These are phyloP conservation scores for Pulveroboletus sp. DNA, from an alignment of 768 basidiomycete genomes.

Conservation along the genomic window DNA sequence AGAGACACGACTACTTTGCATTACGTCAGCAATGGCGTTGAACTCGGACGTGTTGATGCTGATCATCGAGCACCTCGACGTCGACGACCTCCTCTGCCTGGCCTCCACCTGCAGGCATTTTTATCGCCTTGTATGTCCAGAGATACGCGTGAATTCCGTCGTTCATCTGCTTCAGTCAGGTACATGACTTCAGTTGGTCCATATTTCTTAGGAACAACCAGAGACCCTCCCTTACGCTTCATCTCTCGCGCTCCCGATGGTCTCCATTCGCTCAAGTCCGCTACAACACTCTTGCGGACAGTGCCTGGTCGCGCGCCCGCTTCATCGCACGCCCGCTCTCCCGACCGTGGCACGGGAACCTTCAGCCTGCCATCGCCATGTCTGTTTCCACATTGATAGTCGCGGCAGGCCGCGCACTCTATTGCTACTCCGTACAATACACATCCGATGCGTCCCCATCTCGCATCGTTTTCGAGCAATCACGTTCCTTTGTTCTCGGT, in stretches of 20 bases:
- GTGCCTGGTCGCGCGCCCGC: conserved; percentile 44
- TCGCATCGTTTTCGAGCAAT: conserved; percentile 44
- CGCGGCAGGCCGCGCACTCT: conserved; percentile 54
- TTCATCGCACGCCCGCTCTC: conserved; percentile 67
- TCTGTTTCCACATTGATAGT: conserved; percentile 54
- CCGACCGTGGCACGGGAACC: conserved; percentile 51
- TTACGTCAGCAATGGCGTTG: conserved; percentile 32
- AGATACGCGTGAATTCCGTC: not conserved
- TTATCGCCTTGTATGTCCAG: conserved; percentile 37
- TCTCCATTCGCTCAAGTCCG: conserved; percentile 39
- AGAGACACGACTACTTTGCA: not conserved
- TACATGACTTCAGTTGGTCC: conserved; percentile 60
- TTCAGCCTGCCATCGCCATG: conserved; percentile 55
- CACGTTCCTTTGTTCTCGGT: conserved; percentile 36
- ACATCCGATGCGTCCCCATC: conserved; percentile 35
- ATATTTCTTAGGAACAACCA: conserved; percentile 47
- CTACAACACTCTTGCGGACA: conserved; percentile 52
- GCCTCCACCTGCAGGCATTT: conserved; percentile 29
- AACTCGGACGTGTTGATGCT: conserved; percentile 57
- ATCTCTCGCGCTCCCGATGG: conserved; percentile 43
- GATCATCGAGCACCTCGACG: conserved; percentile 43
- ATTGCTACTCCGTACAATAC: conserved; percentile 50
- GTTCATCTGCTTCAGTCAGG: conserved; percentile 34
- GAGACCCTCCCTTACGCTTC: conserved; percentile 52
- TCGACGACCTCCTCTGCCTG: conserved; percentile 39